These are phyloP conservation scores for Westerdykella aurantiaca DNA, from an alignment of 2,329 filamentous ascomycete genomes.

Conservation along the genomic window DNA sequence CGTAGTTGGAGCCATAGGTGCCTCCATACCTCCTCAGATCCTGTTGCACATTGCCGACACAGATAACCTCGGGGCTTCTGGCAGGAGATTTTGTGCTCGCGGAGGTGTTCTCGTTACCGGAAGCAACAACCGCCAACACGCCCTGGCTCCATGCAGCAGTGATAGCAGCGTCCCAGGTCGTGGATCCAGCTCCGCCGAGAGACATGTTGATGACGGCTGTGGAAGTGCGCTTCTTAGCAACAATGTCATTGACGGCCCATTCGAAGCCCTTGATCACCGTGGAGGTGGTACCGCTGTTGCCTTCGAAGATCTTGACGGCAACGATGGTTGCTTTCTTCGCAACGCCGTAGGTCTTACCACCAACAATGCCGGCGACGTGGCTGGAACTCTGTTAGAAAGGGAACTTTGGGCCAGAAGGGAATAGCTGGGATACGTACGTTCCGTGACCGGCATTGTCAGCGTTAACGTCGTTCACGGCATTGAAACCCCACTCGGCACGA, in stretches of 20 bases:
- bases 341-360: conserved; percentile 26
- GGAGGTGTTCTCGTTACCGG: conserved; percentile 31
- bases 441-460: conserved; percentile 28
- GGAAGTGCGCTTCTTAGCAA: conserved; percentile 20
- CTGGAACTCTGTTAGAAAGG: conserved; percentile 6
- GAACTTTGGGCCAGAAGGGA: neutral
- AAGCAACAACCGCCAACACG: conserved; percentile 31
- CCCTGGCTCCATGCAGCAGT: conserved; percentile 26
- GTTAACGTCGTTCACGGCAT: conserved; percentile 17
- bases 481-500: conserved; percentile 26
- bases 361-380: conserved; percentile 31
- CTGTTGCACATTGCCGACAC: conserved; percentile 31
- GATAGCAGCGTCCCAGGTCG: conserved; percentile 30
- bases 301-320: conserved; percentile 34
- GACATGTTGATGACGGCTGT: conserved; percentile 37
- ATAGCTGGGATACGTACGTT: conserved; percentile 12
- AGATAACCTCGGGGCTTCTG: conserved; percentile 31
- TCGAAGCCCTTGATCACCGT: conserved; percentile 26
- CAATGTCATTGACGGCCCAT: conserved; percentile 33
- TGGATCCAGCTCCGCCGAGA: conserved; percentile 26
- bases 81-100: conserved; percentile 26
- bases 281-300: conserved; percentile 13
- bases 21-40: conserved; percentile 16
- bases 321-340: conserved; percentile 32
- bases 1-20: conserved; percentile 32